Base-by-base conservation (phyloP, 495 filamentous ascomycete species). In the Daldinia decipiens region DNA sequence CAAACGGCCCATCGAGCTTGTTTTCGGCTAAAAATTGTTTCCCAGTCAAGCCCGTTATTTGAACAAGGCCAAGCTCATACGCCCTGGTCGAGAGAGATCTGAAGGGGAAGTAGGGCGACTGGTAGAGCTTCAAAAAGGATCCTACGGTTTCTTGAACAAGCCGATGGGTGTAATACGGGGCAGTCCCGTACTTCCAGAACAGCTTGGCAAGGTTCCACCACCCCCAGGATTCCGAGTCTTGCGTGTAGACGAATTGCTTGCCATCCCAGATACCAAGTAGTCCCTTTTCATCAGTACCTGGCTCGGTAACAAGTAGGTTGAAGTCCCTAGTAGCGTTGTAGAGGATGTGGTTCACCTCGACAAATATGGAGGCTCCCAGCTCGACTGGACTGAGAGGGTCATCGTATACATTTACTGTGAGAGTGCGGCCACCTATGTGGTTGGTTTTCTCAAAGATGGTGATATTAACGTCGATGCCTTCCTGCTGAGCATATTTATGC, bases 301-400 rank as follows among this genome's bases (percentile, higher is more conserved):
- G 78, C n/a, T 78, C 71, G 15, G 73, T 75, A 3, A 71, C 68
- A 13, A 73, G 68, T 4, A 99, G 87, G 29, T 86, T 88, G 72
- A 97, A 92, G 45, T 89, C 84, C 26, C 86, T 82, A n/a, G 90
- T 86, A 0, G 94, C 91, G 52, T 89, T 87, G 65, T 89, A 87
- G 12, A 98, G 87, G 73, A 94, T 97, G 15, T 88, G 79, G 76
- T 99, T 99, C 47, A 92, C 87, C 47, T 91, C 76, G 29, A 98
- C 93, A 75, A 99, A 99, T 70, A 98, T 97, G 32, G 89, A 94
- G 38, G 92, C 96, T 8, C 95, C 95, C 1, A 98, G 85, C 71
- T 99, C 95, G 52, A 97, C 86, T 5, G 92, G 93, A 51, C 88
- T 79, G 0, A 82, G 73, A 4, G 90, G 83, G 72, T 95, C 84